These are phyloP conservation scores for Auriculariales sp. DNA, from an alignment of 768 basidiomycete species.

Conservation along the genomic window DNA sequence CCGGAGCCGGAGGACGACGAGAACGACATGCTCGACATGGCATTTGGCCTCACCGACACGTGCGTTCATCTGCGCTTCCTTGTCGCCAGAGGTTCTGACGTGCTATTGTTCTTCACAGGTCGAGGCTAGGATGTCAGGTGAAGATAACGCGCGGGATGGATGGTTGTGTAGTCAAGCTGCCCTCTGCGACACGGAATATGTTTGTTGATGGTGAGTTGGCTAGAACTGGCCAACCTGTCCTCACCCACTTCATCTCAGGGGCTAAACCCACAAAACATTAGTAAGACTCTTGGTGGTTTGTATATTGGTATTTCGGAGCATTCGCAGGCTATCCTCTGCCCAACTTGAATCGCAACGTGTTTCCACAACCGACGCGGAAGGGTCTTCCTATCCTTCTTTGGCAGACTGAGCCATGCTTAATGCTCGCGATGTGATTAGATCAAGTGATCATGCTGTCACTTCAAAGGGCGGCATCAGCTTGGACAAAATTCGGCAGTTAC, in stretches of 20 bases:
- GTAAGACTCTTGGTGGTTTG: no score
- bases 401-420: no score
- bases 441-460: no score
- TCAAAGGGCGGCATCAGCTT: no score
- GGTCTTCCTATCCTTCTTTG: no score
- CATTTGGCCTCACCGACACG: constrained; percentile 92
- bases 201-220: constrained; percentile 65
- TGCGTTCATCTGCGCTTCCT: constrained; percentile 22
- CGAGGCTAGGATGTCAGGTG: constrained; percentile 34
- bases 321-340: no score
- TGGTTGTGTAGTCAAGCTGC: constrained; percentile 72
- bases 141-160: constrained; percentile 68
- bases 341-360: no score
- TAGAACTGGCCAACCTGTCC: neutral
- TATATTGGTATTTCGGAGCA: no score
- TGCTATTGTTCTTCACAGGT: constrained; percentile 14
- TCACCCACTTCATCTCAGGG: constrained; percentile 14
- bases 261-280: constrained; percentile 39
- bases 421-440: no score
- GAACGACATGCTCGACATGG: constrained; percentile 97
- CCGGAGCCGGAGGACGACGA: constrained; percentile 96
- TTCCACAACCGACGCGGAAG: no score
- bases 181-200: constrained; percentile 92
- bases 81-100: neutral
- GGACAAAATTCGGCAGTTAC: no score